These are phyloP conservation scores for Alternaria triticina DNA, from an alignment of 2,329 filamentous ascomycete genomes.

Conservation along the genomic window DNA sequence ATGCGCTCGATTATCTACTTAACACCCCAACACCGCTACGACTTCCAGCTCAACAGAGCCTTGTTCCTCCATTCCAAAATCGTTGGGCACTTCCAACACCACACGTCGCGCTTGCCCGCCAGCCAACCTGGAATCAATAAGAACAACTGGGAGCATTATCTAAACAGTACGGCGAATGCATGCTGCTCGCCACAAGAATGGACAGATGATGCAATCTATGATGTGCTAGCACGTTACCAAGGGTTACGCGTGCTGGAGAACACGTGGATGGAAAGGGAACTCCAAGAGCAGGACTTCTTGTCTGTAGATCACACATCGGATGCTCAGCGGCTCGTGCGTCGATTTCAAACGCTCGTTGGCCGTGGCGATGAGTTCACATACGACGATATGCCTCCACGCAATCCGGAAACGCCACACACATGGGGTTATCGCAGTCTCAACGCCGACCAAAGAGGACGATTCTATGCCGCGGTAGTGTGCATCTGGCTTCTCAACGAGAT, in stretches of 20 bases:
- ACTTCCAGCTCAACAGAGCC: slow-evolving; percentile 29
- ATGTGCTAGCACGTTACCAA: slow-evolving; percentile 34
- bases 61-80: slow-evolving; percentile 24
- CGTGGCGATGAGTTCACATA: slow-evolving; percentile 11
- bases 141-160: slow-evolving; percentile 11
- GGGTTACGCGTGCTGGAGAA: slow-evolving; percentile 28
- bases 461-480: slow-evolving; percentile 25
- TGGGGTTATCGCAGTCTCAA: slow-evolving; percentile 16
- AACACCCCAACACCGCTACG: slow-evolving; percentile 26
- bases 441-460: slow-evolving; percentile 27
- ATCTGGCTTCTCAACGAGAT: slow-evolving; percentile 36
- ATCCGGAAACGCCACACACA: slow-evolving; percentile 4
- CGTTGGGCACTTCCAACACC: slow-evolving; percentile 20
- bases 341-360: slow-evolving; percentile 5
- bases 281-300: slow-evolving; percentile 19
- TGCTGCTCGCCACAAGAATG: slow-evolving; percentile 9
- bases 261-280: slow-evolving; percentile 27
- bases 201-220: slow-evolving; percentile 21
- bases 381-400: not conserved
- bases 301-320: slow-evolving; percentile 12
- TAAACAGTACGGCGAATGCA: not conserved
- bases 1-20: slow-evolving; percentile 32
- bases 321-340: not conserved
- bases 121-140: not conserved
- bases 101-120: slow-evolving; percentile 2